phyloP scores from a whole-genome alignment of 805 yeast genomes.

The Spencermartinsiella europaea region DNA sequence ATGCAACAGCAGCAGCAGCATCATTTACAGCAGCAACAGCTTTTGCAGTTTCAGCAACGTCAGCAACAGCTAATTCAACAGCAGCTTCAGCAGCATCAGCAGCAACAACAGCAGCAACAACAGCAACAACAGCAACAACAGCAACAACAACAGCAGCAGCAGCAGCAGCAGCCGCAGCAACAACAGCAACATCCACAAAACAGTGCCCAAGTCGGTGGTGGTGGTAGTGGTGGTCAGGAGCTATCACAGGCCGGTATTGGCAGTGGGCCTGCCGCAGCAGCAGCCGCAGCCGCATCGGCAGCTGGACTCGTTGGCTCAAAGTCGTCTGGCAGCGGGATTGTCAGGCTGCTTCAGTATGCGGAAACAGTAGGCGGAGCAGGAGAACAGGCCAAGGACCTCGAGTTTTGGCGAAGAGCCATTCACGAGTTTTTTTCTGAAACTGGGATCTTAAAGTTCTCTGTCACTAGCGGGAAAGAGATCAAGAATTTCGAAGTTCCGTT shows the following conservation, averaged over 20 bases:
- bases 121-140: conserved; percentile 12
- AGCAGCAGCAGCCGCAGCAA: conserved; percentile 21
- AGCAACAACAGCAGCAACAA: conserved; percentile 13
- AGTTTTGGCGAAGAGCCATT: conserved; percentile 47
- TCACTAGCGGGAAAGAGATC: conserved; percentile 40
- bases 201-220: conserved; percentile 9
- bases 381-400: conserved; percentile 40
- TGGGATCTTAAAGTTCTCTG: conserved; percentile 44
- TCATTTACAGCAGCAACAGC: conserved; percentile 10
- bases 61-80: conserved; percentile 9
- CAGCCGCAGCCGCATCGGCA: neutral
- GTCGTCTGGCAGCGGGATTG: conserved; percentile 42
- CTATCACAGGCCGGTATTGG: no score
- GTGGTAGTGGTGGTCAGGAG: no score
- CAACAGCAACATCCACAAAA: conserved; percentile 20
- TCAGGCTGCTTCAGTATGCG: conserved; percentile 46
- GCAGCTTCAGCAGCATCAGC: conserved; percentile 18
- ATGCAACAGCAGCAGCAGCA: conserved; percentile 11
- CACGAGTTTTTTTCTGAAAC: conserved; percentile 49
- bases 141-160: conserved; percentile 12
- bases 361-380: conserved; percentile 42
- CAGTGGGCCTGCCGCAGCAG: no score
- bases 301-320: conserved; percentile 1
- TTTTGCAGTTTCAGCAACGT: conserved; percentile 9
- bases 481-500: conserved; percentile 61